Base-by-base conservation (phyloP, 257 asterid species). In the Solanum tarijense region DNA sequence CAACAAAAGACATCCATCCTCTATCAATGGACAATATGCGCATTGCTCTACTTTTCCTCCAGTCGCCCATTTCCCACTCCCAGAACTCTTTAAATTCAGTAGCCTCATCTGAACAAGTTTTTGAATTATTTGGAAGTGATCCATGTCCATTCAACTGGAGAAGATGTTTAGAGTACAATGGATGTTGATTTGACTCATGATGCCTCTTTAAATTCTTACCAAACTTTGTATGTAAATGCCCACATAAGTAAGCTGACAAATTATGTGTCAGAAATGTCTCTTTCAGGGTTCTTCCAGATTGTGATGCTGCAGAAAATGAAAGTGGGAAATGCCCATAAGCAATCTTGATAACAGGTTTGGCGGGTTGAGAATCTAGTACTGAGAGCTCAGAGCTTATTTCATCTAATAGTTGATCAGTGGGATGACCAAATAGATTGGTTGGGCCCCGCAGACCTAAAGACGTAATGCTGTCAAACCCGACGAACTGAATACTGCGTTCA, bases 41-140 rank as follows among this genome's bases (percentile, higher is more conserved):
- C 98, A 97, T 95, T 36, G 93, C 90, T 92, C 98, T 87, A 90
- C 91, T 94, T 90, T 89, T 91, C 82, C 96, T 93, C 99, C 99
- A 97, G 87, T 97, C 99, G 43, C 99, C 98, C 98, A 96, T 94
- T 92, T 97, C 98, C 95, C 91, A 93, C 89, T 97, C 99, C 99
- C 99, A 97, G 92, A 97, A 97, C 27, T 90, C 98, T 46, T 92
- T 86, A 66, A 34, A 39, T 78, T 88, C 71, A 48, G 86, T 71
- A 76, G 85, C 90, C 87, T 18, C 81, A 31, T 78, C 76, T 27
- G 95, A 90, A 90, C 94, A 93, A 89, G 82, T 90, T 23, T 83
- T 89, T 36, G 89, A 25, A 74, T 88, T 86, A 32, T 69, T 87
- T 18, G 88, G 88, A 89, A 92, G 86, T 36, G 85, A 27, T 81